These are phyloP conservation scores for Ogataea nonfermentans DNA, from an alignment of 805 yeast species.

Conservation along the genomic window DNA sequence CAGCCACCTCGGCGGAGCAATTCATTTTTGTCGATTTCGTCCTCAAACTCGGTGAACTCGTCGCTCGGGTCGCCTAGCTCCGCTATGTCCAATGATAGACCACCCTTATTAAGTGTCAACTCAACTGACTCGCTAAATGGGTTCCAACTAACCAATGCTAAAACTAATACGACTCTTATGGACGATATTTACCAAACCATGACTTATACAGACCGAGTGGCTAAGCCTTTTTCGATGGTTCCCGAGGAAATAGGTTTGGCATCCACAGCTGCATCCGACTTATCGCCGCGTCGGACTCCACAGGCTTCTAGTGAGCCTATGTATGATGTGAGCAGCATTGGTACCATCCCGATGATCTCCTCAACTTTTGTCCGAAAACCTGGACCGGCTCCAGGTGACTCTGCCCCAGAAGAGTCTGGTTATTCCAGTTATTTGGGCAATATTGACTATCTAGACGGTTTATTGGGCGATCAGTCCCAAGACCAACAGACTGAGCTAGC, in stretches of 20 bases:
- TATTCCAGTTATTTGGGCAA: constrained; percentile 10
- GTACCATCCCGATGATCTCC: constrained; percentile 7
- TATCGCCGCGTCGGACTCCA: constrained; percentile 1
- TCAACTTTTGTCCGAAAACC: neutral
- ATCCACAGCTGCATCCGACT: constrained; percentile 9
- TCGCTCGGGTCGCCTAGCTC: constrained; percentile 28
- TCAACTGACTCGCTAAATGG: constrained; percentile 26
- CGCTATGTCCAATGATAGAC: constrained; percentile 22
- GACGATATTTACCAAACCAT: constrained; percentile 34
- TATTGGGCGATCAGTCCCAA: constrained; percentile 5
- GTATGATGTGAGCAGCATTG: constrained; percentile 7
- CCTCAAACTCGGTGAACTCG: constrained; percentile 22
- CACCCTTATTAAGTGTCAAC: constrained; percentile 26
- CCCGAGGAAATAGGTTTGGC: constrained; percentile 7
- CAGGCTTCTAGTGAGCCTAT: neutral
- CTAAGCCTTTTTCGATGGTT: constrained; percentile 1
- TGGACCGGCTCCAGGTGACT: too few species aligned
- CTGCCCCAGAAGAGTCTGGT: neutral
- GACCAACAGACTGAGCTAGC: constrained; percentile 2
- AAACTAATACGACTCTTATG: constrained; percentile 35
- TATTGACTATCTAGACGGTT: constrained; percentile 13
- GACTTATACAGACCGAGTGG: constrained; percentile 27
- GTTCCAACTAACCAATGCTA: constrained; percentile 29
- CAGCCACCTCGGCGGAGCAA: constrained; percentile 20
- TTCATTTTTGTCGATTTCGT: constrained; percentile 29